Percentiles rank a stretch among this genome's conserved stretches.
phyloP scores from a whole-genome alignment of 2,329 filamentous ascomycete species.

The Fusarium ramigenum region DNA sequence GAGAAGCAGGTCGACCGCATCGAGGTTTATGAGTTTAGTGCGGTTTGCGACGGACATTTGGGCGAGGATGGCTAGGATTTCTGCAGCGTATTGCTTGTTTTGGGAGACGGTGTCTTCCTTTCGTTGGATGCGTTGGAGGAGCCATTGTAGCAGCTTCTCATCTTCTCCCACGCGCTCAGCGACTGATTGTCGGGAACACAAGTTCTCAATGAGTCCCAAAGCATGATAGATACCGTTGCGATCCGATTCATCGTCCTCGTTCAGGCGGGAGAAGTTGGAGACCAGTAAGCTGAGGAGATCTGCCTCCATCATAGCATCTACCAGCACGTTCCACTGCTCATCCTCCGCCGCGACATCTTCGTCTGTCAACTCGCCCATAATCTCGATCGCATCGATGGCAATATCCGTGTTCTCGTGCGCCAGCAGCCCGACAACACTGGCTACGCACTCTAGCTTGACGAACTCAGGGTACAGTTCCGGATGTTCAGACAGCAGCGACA shows the following conservation, averaged over 20 bases:
- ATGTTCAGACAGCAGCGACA: conserved; percentile 89
- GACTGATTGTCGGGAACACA: conserved; percentile 75
- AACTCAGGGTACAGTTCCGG: conserved; percentile 85
- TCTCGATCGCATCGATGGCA: conserved; percentile 88
- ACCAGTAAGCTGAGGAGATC: conserved; percentile 79
- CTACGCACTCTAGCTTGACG: conserved; percentile 75
- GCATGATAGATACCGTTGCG: conserved; percentile 88
- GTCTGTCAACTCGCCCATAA: conserved; percentile 90
- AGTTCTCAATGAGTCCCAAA: conserved; percentile 83
- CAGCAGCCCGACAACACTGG: conserved; percentile 80
- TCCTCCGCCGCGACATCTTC: conserved; percentile 88
- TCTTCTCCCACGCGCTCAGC: conserved; percentile 78
- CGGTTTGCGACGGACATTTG: conserved; percentile 78
- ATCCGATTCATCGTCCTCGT: conserved; percentile 79
- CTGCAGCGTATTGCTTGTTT: conserved; percentile 95
- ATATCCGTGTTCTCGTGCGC: conserved; percentile 98
- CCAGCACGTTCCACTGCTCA: conserved; percentile 81
- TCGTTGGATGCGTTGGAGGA: conserved; percentile 76
- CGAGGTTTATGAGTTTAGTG: conserved; percentile 67
- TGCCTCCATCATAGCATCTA: conserved; percentile 71
- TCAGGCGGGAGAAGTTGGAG: conserved; percentile 80
- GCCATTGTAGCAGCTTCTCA: conserved; percentile 76
- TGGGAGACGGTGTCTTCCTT: conserved; percentile 77
- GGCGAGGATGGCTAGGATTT: conserved; percentile 88
- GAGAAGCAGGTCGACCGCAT: conserved; percentile 82